These are phyloP conservation scores for Populus hybrid DNA, from an alignment of 441 rosid genomes.

Conservation along the genomic window DNA sequence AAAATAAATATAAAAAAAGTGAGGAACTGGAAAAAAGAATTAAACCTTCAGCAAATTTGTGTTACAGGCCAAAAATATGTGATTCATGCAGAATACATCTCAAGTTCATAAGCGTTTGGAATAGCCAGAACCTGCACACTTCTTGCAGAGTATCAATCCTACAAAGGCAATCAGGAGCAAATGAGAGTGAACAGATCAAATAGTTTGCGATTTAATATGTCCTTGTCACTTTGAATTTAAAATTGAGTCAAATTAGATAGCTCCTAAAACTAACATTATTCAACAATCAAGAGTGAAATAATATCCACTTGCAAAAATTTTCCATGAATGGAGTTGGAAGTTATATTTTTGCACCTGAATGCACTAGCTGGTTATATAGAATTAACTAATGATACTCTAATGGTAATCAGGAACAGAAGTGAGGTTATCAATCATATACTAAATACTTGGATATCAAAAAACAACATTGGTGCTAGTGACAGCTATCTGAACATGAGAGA, in stretches of 20 bases:
- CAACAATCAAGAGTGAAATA: not conserved
- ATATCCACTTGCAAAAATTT: not conserved
- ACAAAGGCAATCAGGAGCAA: constrained; percentile 1
- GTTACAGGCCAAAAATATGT: constrained; percentile 19
- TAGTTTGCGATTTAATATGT: not conserved
- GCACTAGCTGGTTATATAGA: not conserved
- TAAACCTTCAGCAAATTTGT: constrained; percentile 9
- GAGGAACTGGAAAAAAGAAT: constrained; percentile 15
- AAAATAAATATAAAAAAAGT: not conserved
- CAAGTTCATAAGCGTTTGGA: constrained; percentile 49
- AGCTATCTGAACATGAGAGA: not conserved
- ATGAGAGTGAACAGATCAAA: not conserved
- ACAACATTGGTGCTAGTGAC: not conserved
- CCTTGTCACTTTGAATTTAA: not conserved
- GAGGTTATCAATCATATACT: not conserved
- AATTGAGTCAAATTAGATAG: not conserved
- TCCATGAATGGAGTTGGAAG: not conserved
- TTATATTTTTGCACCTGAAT: not conserved
- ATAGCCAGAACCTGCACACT: constrained; percentile 67
- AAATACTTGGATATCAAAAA: not conserved
- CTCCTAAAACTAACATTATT: not conserved
- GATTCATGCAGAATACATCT: constrained; percentile 6
- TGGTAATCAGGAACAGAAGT: not conserved
- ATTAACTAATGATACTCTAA: not conserved
- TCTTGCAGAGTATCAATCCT: constrained; percentile 71